Base-by-base conservation (phyloP, 2,329 filamentous ascomycete species). In the Cercospora brassicicola region DNA sequence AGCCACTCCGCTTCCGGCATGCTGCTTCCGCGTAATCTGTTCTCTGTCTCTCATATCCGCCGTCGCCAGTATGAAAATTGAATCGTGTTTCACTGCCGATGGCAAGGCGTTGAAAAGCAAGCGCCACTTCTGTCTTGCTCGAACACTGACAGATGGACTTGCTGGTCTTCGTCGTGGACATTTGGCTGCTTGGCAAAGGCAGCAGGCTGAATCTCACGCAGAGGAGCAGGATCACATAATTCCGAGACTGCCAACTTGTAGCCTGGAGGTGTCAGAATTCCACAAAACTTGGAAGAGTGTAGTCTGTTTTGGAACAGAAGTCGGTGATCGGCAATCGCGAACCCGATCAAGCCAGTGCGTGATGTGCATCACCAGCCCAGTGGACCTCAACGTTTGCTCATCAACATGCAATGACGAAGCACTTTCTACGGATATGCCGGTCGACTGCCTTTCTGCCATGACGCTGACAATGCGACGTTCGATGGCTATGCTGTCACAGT, bases 341-440 rank as follows among this genome's bases (percentile, higher is more conserved):
- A 7, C 30, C 31, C 55, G 55, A 59, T 59, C 28, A 36, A 59
- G 63, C 63, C 55, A 65, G 57, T 65, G 63, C 26, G 55, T 51
- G 63, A 65, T 48, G 39, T 60, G 48, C 53, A 51, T 42, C 33
- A 23, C 20, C 62, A 65, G 33, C 36, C 23, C 63, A 45, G 63
- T 65, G 63, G 63, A 60, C 63, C 63, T 59, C 36, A 59, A 42
- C 55, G 33, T 65, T 65, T 28, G 42, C 63, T 65, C 55, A 36
- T 59, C 55, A 36, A 31, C 18, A n/a, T 59, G 30, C 30, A 59
- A 57, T 33, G 55, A 57, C 55, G 55, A 57, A 30, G 55, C 55
- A 59, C 30, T 59, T 28, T 59, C 10, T 59, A 59, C 55, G 55
- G 55, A 59, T 36, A 20, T 59, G 55, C 28, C 55, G 55, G 55